phyloP scores from a whole-genome alignment of 1,139 yeast species.

The Taphrina pruni region DNA sequence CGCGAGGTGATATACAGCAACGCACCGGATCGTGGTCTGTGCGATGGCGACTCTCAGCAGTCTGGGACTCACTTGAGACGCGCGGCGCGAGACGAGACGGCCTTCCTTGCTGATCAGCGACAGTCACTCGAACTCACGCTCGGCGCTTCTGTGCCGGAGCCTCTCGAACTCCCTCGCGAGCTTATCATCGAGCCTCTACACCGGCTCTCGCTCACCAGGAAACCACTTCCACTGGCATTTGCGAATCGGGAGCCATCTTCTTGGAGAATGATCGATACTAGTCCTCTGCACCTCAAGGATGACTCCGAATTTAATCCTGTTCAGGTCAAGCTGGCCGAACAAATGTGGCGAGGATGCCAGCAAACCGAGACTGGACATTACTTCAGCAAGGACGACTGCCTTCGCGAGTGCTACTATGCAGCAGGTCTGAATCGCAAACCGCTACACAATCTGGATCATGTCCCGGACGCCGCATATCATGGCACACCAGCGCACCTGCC shows the following conservation, averaged over 20 bases:
- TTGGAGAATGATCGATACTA: background rate
- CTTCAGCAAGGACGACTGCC: background rate
- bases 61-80: slow-evolving; percentile 8
- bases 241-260: background rate
- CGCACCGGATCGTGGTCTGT: slow-evolving; percentile 10
- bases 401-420: slow-evolving; percentile 6
- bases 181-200: slow-evolving; percentile 15
- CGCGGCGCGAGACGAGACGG: background rate
- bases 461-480: background rate
- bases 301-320: background rate
- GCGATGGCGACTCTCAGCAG: slow-evolving; percentile 1
- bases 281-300: background rate
- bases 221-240: slow-evolving; percentile 9
- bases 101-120: background rate
- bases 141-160: slow-evolving; percentile 11
- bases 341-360: background rate
- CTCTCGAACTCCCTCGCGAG: background rate
- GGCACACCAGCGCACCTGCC: slow-evolving; percentile 5
- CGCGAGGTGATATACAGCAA: slow-evolving; percentile 7
- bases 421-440: background rate
- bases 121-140: background rate
- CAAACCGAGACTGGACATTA: background rate
- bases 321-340: background rate
- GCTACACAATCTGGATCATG: slow-evolving; percentile 1
- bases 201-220: background rate